Base-by-base conservation (phyloP, 495 filamentous ascomycete species). In the Tetracladium setigerum region DNA sequence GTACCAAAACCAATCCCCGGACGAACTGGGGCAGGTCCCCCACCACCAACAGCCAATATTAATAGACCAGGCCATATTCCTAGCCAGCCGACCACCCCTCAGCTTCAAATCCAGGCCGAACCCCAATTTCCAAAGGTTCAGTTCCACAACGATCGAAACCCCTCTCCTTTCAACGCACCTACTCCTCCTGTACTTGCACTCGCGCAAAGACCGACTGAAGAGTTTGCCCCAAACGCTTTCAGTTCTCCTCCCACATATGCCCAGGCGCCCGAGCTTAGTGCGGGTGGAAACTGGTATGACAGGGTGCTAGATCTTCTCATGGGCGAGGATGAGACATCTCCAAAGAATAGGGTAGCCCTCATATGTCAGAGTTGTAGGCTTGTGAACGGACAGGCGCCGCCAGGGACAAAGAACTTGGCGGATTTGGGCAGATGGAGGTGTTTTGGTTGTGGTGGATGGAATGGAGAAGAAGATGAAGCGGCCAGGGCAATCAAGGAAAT, bases 351-450 rank as follows among this genome's bases (percentile, higher is more conserved):
- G 5, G 78, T 95, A 42, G 92, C 83, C 19, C 64, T 99, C 56
- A 92, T 99, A 41, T 99, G 92, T 67, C 52, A 61, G 16, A 68
- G 75, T 16, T 99, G 92, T 60, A 74, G 87, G 19, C 76, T 96
- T 9, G 91, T 99, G 30, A 99, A 99, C 59, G 92, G 92, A 3
- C 91, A 95, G 58, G 92, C 94, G 2, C 91, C 92, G 10, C 92
- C 92, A 0, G 92, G 94, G 2, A 79, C 84, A 2, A 84, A 79
- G 57, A 78, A 70, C 0, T 67, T 89, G 13, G 78, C 86, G 13
- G 91, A 95, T 36, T 62, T 99, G 0, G 92, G 91, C 9, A 75
- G 71, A 54, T 99, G 92, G 92, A 81, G 83, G 43, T 99, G 92
- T 67, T 83, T 81, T 49, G 81, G 78, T 36, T 99, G 92, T 57